These are phyloP conservation scores for Cocos nucifera DNA, from an alignment of 176 grass and related monocot species.

Conservation along the genomic window DNA sequence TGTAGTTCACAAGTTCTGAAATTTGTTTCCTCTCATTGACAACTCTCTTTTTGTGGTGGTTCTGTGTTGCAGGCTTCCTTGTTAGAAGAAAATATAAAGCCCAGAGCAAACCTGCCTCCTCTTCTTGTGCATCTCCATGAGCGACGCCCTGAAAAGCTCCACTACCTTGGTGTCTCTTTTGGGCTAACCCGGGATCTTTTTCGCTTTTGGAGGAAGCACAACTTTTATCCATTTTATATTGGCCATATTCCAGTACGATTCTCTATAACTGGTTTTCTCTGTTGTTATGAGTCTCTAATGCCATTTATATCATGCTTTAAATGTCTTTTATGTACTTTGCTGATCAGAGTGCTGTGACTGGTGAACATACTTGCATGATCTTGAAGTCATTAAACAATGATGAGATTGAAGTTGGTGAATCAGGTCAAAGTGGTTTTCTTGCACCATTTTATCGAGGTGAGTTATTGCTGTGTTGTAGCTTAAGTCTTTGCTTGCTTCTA, in stretches of 20 bases:
- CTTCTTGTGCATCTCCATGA: conserved; percentile 66
- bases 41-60: not conserved
- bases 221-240: conserved; percentile 85
- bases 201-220: conserved; percentile 84
- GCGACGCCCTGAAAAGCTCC: conserved; percentile 65
- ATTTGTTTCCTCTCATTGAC: too few relatives aligned
- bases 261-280: conserved; percentile 7
- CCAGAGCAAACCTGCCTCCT: conserved; percentile 66
- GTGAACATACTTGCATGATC: conserved; percentile 92
- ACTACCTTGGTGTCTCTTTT: conserved; percentile 90
- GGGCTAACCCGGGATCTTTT: conserved; percentile 83
- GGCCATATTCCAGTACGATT: conserved; percentile 72
- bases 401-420: conserved; percentile 44
- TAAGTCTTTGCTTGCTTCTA: not conserved
- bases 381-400: conserved; percentile 73
- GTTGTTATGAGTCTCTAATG: conserved; percentile 5
- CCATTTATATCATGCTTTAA: conserved; percentile 17
- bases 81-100: conserved; percentile 80
- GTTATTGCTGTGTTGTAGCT: not conserved
- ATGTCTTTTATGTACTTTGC: conserved; percentile 13
- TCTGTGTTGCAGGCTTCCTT: conserved; percentile 57
- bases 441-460: conserved; percentile 87
- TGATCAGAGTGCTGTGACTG: conserved; percentile 86
- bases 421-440: conserved; percentile 58
- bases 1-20: too few relatives aligned